Evolutionary conservation across 2,329 filamentous ascomycete species (phyloP).

Genomic region (Fusarium lyarnte): DNA sequence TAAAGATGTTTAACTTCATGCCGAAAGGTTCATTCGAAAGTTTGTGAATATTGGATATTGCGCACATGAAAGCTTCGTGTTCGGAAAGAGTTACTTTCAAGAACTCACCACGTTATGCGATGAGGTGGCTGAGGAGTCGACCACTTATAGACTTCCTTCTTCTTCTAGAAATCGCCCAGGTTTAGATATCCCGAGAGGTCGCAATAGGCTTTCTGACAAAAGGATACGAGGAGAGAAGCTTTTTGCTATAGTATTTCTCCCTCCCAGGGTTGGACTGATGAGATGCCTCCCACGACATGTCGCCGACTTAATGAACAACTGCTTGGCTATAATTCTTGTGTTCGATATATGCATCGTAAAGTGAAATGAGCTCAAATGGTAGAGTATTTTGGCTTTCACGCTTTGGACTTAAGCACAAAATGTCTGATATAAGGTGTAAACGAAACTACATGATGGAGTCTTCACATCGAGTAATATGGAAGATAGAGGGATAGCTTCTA

Average conservation of each 20-base stretch:
- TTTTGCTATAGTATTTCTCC: background rate
- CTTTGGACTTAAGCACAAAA: background rate
- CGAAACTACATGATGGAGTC: too few species aligned
- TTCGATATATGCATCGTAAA: too few species aligned
- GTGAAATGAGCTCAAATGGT: background rate
- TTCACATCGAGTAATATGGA: background rate
- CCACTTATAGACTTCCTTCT: background rate
- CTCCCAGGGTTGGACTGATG: background rate
- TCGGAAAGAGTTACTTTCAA: background rate
- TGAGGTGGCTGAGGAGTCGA: background rate
- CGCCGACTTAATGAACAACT: background rate
- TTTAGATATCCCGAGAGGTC: background rate
- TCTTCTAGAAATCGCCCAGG: background rate
- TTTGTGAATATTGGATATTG: background rate
- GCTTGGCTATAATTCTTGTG: rapidly evolving
- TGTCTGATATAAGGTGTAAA: background rate
- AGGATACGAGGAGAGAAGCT: background rate
- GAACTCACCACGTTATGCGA: background rate
- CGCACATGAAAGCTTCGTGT: background rate
- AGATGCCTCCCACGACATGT: background rate
- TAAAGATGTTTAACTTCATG: background rate
- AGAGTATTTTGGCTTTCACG: background rate
- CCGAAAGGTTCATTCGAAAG: background rate
- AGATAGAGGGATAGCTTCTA: constrained; percentile 63
- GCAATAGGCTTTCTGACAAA: background rate